Conservation (phyloP, 352 stramenopile species). For the Pythium apleroticum region DNA sequence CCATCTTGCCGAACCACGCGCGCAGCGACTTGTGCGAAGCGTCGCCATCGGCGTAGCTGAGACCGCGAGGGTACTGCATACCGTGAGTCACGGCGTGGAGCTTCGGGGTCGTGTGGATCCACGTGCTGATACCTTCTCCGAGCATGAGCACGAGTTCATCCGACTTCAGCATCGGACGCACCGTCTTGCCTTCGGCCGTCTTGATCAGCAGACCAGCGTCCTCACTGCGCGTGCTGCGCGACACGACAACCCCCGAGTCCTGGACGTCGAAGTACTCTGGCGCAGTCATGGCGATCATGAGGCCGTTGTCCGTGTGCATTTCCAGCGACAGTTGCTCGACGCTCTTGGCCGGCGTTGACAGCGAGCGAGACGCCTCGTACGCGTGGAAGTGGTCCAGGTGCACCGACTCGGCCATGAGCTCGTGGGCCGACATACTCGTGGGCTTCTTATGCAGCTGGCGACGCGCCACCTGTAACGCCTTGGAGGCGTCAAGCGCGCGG, state of each 20-base stretch:
- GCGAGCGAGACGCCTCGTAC: slow-evolving; percentile 44
- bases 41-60: slow-evolving; percentile 36
- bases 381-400: slow-evolving; percentile 84
- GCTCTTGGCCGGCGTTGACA: slow-evolving; percentile 19
- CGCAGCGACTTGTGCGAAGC: slow-evolving; percentile 38
- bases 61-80: slow-evolving; percentile 60
- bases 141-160: slow-evolving; percentile 85
- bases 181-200: slow-evolving; percentile 45
- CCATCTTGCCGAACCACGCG: slow-evolving; percentile 54
- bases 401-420: slow-evolving; percentile 64
- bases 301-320: slow-evolving; percentile 75
- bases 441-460: slow-evolving; percentile 14
- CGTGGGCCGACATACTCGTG: slow-evolving; percentile 45
- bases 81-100: slow-evolving; percentile 69
- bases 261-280: slow-evolving; percentile 69
- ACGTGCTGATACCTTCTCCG: slow-evolving; percentile 68
- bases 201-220: slow-evolving; percentile 73
- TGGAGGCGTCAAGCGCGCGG: slow-evolving; percentile 53
- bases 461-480: slow-evolving; percentile 44
- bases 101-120: slow-evolving; percentile 55
- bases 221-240: slow-evolving; percentile 47
- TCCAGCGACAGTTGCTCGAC: slow-evolving; percentile 54
- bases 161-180: slow-evolving; percentile 55
- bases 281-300: slow-evolving; percentile 73
- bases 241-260: slow-evolving; percentile 38